Percentiles rank a stretch among this genome's conserved stretches.
phyloP scores from a whole-genome alignment of 306 rosid species.

The Sicyos baderoa region DNA sequence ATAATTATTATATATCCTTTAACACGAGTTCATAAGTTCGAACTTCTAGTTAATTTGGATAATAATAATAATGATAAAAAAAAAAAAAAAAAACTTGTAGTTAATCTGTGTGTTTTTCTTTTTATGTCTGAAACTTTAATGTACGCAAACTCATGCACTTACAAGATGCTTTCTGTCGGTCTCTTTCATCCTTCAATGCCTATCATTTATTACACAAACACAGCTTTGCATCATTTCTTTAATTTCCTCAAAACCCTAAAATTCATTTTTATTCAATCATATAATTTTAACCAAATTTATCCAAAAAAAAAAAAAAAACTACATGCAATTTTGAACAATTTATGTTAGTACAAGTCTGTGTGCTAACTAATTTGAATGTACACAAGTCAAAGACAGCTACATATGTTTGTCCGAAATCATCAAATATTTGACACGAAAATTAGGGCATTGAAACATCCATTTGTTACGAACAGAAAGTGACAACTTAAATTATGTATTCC shows the following conservation, averaged over 20 bases:
- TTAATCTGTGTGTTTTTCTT: too few relatives aligned
- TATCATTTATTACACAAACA: neutral
- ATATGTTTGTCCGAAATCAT: neutral
- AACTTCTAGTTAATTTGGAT: too few relatives aligned
- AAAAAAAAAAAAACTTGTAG: too few relatives aligned
- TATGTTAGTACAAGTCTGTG: neutral
- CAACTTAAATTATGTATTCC: slow-evolving; percentile 3
- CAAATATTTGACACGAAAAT: neutral
- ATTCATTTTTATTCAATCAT: too few relatives aligned
- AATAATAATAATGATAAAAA: too few relatives aligned
- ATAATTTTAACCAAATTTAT: too few relatives aligned
- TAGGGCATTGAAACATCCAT: neutral
- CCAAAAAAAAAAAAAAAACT: neutral
- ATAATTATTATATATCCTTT: too few relatives aligned
- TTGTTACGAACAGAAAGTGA: neutral
- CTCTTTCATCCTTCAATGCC: slow-evolving; percentile 16
- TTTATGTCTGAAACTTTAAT: slow-evolving; percentile 13
- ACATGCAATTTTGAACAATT: too few relatives aligned
- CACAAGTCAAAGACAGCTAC: neutral
- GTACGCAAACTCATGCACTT: slow-evolving; percentile 33
- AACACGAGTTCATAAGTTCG: too few relatives aligned
- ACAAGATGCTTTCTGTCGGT: slow-evolving; percentile 82
- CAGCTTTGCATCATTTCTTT: neutral
- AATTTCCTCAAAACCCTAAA: neutral
- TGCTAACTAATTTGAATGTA: neutral